A percentile compares a stretch with the other conserved stretches of the same genome.
Conservation (phyloP, 2,329 filamentous ascomycete species). For the Madurella fahalii region DNA sequence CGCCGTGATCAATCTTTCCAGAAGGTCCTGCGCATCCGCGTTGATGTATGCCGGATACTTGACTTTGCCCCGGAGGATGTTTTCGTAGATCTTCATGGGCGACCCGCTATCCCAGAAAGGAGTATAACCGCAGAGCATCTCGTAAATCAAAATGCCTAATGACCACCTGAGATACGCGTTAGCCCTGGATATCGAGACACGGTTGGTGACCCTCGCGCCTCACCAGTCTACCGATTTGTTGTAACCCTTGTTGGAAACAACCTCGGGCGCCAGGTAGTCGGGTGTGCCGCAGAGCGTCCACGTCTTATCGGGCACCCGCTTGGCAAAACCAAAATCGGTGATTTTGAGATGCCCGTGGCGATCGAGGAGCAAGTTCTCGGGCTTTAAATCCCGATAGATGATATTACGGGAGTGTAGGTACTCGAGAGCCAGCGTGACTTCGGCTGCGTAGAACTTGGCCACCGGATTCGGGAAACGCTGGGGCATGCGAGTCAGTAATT, state of each 20-base stretch:
- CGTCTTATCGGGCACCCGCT: slow-evolving; percentile 96
- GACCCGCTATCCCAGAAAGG: slow-evolving; percentile 98
- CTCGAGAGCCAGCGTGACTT: slow-evolving; percentile 91
- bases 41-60: slow-evolving; percentile 97
- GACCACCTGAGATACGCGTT: slow-evolving; percentile 70
- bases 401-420: slow-evolving; percentile 94
- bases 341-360: slow-evolving; percentile 94
- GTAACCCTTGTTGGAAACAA: slow-evolving; percentile 98
- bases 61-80: slow-evolving; percentile 91
- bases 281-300: slow-evolving; percentile 98
- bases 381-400: slow-evolving; percentile 96
- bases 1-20: slow-evolving; percentile 87
- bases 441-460: slow-evolving; percentile 97
- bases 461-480: slow-evolving; percentile 98
- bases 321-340: slow-evolving; percentile 97
- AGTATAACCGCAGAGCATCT: slow-evolving; percentile 98
- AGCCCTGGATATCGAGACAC: slow-evolving; percentile 9
- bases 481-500: slow-evolving; percentile 20
- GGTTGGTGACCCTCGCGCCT: slow-evolving; percentile 32
- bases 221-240: slow-evolving; percentile 99
- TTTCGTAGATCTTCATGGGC: slow-evolving; percentile 99
- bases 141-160: slow-evolving; percentile 94
- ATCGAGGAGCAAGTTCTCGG: slow-evolving; percentile 87
- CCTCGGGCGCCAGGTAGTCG: slow-evolving; percentile 94
- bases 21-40: slow-evolving; percentile 85